These are phyloP conservation scores for Marasmius tenuissimus DNA, from an alignment of 1,284 basidiomycete species.

Conservation along the genomic window DNA sequence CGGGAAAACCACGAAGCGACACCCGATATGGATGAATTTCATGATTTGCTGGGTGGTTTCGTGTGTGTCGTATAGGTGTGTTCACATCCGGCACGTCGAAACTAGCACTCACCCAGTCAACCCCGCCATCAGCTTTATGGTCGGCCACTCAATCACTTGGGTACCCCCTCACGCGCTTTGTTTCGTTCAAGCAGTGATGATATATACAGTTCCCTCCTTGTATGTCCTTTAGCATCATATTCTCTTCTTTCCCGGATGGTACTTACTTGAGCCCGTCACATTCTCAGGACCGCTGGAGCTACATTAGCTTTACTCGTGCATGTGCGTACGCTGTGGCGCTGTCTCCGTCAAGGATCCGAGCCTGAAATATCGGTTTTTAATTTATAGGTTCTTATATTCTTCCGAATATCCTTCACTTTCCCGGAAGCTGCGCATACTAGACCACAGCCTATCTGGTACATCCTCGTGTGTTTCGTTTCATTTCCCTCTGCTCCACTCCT, in stretches of 20 bases:
- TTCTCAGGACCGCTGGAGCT: not conserved
- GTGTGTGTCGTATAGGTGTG: slow-evolving; percentile 13
- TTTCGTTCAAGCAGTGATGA: slow-evolving; percentile 11
- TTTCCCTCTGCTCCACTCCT: not conserved
- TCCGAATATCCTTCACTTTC: not conserved
- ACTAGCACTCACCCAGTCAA: not conserved
- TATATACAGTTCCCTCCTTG: slow-evolving; percentile 17
- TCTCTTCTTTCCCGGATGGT: not conserved
- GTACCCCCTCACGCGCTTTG: slow-evolving; percentile 8
- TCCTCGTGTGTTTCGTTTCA: not conserved
- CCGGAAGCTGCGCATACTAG: not conserved
- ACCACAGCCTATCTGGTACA: not conserved
- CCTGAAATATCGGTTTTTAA: not conserved
- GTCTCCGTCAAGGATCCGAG: too few relatives aligned
- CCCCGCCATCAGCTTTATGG: slow-evolving; percentile 9
- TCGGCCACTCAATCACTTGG: slow-evolving; percentile 5
- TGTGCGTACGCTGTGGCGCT: not conserved
- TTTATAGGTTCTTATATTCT: not conserved
- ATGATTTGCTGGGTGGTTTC: slow-evolving; percentile 13
- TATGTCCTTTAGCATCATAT: not conserved
- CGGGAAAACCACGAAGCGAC: slow-evolving; percentile 1
- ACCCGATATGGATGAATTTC: slow-evolving; percentile 14
- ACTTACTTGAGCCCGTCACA: not conserved
- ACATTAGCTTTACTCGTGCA: not conserved
- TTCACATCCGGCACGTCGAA: not conserved